A percentile compares a stretch with the other conserved stretches of the same genome.
Conservation (phyloP, 1,284 basidiomycete species). For the Papiliotrema laurentii region DNA sequence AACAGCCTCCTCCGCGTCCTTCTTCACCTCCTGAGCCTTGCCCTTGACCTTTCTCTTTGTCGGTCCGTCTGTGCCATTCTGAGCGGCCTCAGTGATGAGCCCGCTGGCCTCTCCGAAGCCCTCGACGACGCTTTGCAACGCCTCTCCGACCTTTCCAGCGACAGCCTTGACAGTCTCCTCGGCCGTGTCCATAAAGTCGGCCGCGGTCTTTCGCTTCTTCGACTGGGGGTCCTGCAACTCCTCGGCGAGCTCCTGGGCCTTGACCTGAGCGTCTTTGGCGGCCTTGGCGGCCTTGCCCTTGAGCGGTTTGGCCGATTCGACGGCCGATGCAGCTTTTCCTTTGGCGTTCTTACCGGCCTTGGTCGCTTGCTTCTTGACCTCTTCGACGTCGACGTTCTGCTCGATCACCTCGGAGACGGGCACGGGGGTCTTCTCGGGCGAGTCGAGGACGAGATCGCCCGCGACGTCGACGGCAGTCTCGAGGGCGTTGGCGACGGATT, state of each 20-base stretch:
- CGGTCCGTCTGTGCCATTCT: constrained; percentile 10
- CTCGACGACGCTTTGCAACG: constrained; percentile 8
- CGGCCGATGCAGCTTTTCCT: constrained; percentile 13
- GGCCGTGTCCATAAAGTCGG: constrained; percentile 34
- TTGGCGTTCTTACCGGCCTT: constrained; percentile 16
- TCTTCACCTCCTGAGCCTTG: constrained; percentile 7
- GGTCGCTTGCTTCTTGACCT: constrained; percentile 11
- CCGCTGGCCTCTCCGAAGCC: constrained; percentile 13
- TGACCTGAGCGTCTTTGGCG: constrained; percentile 11
- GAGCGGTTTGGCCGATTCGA: constrained; percentile 17
- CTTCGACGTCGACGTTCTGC: constrained; percentile 20
- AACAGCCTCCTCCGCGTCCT: constrained; percentile 3
- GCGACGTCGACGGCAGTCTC: constrained; percentile 30
- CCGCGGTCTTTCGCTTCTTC: constrained; percentile 42
- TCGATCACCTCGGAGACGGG: constrained; percentile 17
- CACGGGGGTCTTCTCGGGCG: constrained; percentile 21
- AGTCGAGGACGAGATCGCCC: constrained; percentile 34
- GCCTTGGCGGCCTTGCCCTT: constrained; percentile 19
- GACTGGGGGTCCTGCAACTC: constrained; percentile 24
- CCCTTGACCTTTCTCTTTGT: constrained; percentile 8
- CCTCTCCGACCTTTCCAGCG: constrained; percentile 16
- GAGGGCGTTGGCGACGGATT: constrained; percentile 16
- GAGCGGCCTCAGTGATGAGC: constrained; percentile 16
- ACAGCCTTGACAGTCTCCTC: constrained; percentile 25
- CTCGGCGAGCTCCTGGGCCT: constrained; percentile 10